A percentile compares a stretch with the other conserved stretches of the same genome.
Conservation (phyloP, 169 alveolate genomes). For the Eimeria praecox region DNA sequence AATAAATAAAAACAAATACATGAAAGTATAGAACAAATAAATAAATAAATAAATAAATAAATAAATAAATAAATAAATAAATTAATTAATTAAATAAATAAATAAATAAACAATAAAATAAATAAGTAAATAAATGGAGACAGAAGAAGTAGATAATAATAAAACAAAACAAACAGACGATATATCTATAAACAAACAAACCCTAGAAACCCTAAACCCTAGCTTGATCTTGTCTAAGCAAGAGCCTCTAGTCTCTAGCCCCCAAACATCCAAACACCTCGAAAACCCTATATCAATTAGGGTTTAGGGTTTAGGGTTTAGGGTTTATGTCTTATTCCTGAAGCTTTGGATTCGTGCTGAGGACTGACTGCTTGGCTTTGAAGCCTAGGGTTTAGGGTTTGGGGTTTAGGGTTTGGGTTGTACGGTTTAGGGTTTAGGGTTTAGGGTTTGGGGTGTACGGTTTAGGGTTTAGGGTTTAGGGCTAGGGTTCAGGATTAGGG, state of each 20-base stretch:
- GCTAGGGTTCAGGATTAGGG: background rate
- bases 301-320: conserved; percentile 65
- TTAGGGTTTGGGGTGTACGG: background rate
- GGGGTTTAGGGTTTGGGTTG: background rate
- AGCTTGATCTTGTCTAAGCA: background rate
- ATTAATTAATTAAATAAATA: no score
- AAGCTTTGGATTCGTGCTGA: no score
- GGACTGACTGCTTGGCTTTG: no score
- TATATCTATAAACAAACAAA: no score
- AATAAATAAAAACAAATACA: no score
- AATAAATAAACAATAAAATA: no score
- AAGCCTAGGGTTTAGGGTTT: background rate
- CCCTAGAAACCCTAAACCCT: background rate
- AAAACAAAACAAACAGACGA: no score
- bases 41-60: no score
- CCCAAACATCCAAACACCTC: background rate
- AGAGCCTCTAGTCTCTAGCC: background rate
- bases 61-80: no score
- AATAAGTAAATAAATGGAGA: no score
- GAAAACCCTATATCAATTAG: background rate
- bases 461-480: background rate
- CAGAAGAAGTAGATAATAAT: background rate
- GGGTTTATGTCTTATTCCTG: background rate
- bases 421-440: conserved; percentile 46
- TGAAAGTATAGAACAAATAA: no score